These are phyloP conservation scores for Penicillium subrubescens DNA, from an alignment of 495 filamentous ascomycete genomes.

Conservation along the genomic window DNA sequence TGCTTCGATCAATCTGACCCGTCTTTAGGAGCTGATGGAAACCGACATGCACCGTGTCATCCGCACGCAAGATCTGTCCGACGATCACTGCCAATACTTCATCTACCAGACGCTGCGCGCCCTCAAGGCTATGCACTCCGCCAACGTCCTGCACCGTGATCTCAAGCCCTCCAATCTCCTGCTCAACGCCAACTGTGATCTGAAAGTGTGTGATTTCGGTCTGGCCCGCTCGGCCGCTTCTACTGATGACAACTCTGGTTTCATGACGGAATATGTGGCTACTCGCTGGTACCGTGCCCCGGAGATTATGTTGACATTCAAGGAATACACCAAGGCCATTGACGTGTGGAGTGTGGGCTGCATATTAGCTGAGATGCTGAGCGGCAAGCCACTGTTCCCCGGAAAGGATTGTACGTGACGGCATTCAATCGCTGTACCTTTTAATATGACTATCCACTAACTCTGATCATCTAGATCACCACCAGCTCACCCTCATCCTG, in stretches of 20 bases:
- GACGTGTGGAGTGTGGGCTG: slow-evolving; percentile 99
- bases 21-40: slow-evolving; percentile 90
- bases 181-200: slow-evolving; percentile 97
- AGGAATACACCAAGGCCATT: slow-evolving; percentile 99
- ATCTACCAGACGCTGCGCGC: slow-evolving; percentile 99
- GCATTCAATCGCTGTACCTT: neutral
- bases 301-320: slow-evolving; percentile 99
- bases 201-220: slow-evolving; percentile 99
- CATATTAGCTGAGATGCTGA: slow-evolving; percentile 99
- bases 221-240: slow-evolving; percentile 90
- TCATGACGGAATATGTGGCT: slow-evolving; percentile 99
- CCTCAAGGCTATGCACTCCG: slow-evolving; percentile 98
- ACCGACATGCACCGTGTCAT: slow-evolving; percentile 99
- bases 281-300: slow-evolving; percentile 99
- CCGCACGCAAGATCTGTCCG: slow-evolving; percentile 95
- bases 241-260: slow-evolving; percentile 97
- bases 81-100: slow-evolving; percentile 99
- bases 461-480: slow-evolving; percentile 69
- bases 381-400: slow-evolving; percentile 96
- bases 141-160: slow-evolving; percentile 97
- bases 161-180: slow-evolving; percentile 96
- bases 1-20: slow-evolving; percentile 1
- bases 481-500: slow-evolving; percentile 96
- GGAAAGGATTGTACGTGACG: slow-evolving; percentile 90
- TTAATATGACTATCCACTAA: neutral